Evolutionary conservation across 106 monocot species (phyloP), one percentile per base, ranked within the genome.

Genomic region (Acanthochlamys bracteata): DNA sequence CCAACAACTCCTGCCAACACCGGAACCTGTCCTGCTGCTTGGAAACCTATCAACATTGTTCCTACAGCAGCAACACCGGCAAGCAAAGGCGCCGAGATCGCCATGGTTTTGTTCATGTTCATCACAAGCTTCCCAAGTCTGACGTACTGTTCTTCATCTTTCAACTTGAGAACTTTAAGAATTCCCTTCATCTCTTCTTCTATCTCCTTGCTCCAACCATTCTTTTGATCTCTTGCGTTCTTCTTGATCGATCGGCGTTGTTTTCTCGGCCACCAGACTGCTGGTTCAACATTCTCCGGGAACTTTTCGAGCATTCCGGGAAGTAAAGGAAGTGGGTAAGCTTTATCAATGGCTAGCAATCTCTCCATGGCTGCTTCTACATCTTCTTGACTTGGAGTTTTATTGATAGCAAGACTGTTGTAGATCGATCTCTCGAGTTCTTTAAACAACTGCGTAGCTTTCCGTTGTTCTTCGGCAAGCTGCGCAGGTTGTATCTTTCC

Each of bases 401-500:
- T 33, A 8, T 61, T 39, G 9, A 66, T 53, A 1, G 66, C 60
- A 0, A 83, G 65, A 12, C 27, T 55, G 9, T 76, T 60, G 2
- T 53, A 75, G 24, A 95, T 78, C 10, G 77, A 75, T 64, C 58
- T 80, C 65, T 82, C 82, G 11, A 95, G 77, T 66, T 82, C 68
- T 64, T 63, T 77, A 79, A 82, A 95, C 71, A 90, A 47, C 12
- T 82, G 71, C 7, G 86, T 64, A 10, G 94, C 86, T 43, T 95
- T 90, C 56, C 90, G 57, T 55, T 90, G 94, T 69, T 95, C 90
- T 63, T 90, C 86, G 0, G 90, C 94, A 10, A 95, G 86, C 75
- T 95, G 94, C 10, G 94, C 84, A 0, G 94, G 94, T 72, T 95
- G 94, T 42, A 95, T 74, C 71, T 80, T 86, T 81, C 89, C 90